Evolutionary conservation across 2,329 filamentous ascomycete species (phyloP).

Genomic region (Didymella arachidicola): DNA sequence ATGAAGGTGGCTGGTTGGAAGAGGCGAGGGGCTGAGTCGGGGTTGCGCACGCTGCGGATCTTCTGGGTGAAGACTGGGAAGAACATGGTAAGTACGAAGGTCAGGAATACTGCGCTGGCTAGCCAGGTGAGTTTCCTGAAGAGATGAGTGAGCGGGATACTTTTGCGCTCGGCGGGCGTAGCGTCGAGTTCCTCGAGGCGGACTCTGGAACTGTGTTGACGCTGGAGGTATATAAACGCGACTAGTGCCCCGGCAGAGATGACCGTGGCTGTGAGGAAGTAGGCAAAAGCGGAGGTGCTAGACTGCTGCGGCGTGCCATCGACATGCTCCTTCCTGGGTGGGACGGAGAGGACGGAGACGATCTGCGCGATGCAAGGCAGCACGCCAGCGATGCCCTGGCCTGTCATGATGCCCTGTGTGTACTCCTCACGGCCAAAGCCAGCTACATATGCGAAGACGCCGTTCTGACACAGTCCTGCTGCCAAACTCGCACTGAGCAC

Average conservation of each 20-base stretch:
- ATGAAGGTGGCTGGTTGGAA: constrained; percentile 82
- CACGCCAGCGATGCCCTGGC: constrained; percentile 90
- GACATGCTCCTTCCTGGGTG: constrained; percentile 56
- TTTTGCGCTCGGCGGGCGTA: constrained; percentile 48
- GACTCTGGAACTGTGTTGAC: constrained; percentile 55
- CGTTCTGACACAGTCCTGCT: constrained; percentile 89
- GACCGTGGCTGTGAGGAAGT: constrained; percentile 85
- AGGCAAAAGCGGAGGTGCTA: constrained; percentile 80
- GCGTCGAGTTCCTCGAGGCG: constrained; percentile 37
- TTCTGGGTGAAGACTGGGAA: constrained; percentile 86
- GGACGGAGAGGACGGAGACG: constrained; percentile 75
- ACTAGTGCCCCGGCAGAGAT: constrained; percentile 75
- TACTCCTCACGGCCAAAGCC: constrained; percentile 88
- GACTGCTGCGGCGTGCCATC: constrained; percentile 49
- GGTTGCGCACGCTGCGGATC: constrained; percentile 53
- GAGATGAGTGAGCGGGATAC: constrained; percentile 69
- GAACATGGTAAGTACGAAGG: constrained; percentile 88
- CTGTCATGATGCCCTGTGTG: constrained; percentile 94
- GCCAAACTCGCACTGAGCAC: constrained; percentile 81
- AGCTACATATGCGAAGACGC: constrained; percentile 88
- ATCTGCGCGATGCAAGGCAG: constrained; percentile 89
- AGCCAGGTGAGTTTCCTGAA: constrained; percentile 82
- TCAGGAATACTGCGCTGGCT: constrained; percentile 77
- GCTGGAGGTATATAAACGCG: constrained; percentile 77
- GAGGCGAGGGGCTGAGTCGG: constrained; percentile 61